phyloP scores from a whole-genome alignment of 73 alveolate species.

The Paramecium pentaurelia region DNA sequence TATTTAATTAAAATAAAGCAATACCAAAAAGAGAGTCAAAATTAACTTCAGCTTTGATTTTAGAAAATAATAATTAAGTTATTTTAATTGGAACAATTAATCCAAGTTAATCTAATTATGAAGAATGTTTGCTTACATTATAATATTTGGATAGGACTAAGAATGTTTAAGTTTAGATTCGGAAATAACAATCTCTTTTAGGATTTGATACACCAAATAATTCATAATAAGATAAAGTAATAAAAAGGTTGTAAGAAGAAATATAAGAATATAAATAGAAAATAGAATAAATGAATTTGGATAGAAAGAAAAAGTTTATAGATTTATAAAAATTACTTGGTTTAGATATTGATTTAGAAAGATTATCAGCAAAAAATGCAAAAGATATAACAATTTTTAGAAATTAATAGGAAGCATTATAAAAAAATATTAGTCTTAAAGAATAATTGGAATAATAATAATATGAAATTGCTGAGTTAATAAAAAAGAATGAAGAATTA shows the following conservation, averaged over 20 bases:
- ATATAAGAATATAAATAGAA: slow-evolving; percentile 31
- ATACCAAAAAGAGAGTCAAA: slow-evolving; percentile 7
- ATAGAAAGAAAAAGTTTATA: slow-evolving; percentile 9
- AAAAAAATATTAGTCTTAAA: not conserved
- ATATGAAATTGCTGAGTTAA: not conserved
- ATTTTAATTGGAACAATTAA: slow-evolving; percentile 46
- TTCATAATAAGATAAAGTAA: slow-evolving; percentile 2
- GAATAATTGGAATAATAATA: not conserved
- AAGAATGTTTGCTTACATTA: slow-evolving; percentile 47
- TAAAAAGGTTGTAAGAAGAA: slow-evolving; percentile 35
- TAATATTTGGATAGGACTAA: slow-evolving; percentile 57
- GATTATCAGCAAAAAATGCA: slow-evolving; percentile 39
- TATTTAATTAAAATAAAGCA: not conserved
- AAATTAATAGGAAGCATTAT: slow-evolving; percentile 44
- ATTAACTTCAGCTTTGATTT: not conserved
- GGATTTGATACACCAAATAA: slow-evolving; percentile 12
- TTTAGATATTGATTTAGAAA: slow-evolving; percentile 60
- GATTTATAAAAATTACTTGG: slow-evolving; percentile 51
- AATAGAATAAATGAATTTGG: not conserved
- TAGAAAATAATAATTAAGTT: slow-evolving; percentile 1
- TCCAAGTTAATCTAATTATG: slow-evolving; percentile 63
- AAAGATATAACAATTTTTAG: slow-evolving; percentile 36
- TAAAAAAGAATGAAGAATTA: not conserved
- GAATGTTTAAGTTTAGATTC: not conserved
- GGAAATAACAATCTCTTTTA: not conserved